Percentiles rank a stretch among this genome's conserved stretches.
Evolutionary conservation across 805 yeast species (phyloP).

Genomic region (Alloascoidea hylecoeti): DNA sequence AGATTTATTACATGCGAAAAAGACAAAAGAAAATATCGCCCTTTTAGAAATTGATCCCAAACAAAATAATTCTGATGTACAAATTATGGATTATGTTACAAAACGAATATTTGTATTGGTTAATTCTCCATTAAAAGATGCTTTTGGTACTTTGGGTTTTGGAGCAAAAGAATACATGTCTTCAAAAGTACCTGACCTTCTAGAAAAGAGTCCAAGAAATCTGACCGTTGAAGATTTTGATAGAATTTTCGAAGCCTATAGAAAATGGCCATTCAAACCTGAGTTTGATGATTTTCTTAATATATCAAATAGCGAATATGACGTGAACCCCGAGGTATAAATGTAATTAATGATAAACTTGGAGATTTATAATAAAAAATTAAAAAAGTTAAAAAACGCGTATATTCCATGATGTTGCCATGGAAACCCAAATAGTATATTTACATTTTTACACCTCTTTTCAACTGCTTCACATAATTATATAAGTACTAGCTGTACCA

Average conservation of each 20-base stretch:
- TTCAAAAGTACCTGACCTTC: slow-evolving; percentile 18
- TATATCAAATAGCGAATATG: too few species aligned
- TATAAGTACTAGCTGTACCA: too few species aligned
- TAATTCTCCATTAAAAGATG: slow-evolving; percentile 27
- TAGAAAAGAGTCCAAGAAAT: slow-evolving; percentile 29
- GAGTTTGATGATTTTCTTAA: too few species aligned
- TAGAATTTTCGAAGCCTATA: slow-evolving; percentile 35
- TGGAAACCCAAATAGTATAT: too few species aligned
- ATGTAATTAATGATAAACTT: too few species aligned
- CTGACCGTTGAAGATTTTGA: slow-evolving; percentile 43
- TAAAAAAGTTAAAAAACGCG: too few species aligned
- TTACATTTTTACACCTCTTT: too few species aligned
- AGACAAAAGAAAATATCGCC: slow-evolving; percentile 20
- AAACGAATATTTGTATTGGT: slow-evolving; percentile 40
- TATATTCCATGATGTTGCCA: too few species aligned
- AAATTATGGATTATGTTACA: slow-evolving; percentile 53
- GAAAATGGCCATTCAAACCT: slow-evolving; percentile 83
- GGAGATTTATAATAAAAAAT: too few species aligned
- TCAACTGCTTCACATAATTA: too few species aligned
- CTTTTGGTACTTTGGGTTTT: slow-evolving; percentile 53
- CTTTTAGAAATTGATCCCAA: slow-evolving; percentile 37
- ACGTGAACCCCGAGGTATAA: too few species aligned
- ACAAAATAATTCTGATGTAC: slow-evolving; percentile 28
- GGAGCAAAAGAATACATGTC: slow-evolving; percentile 43
- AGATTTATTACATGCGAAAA: too few species aligned